Conservation (phyloP, 257 asterid genomes). For the Solanum tarijense region DNA sequence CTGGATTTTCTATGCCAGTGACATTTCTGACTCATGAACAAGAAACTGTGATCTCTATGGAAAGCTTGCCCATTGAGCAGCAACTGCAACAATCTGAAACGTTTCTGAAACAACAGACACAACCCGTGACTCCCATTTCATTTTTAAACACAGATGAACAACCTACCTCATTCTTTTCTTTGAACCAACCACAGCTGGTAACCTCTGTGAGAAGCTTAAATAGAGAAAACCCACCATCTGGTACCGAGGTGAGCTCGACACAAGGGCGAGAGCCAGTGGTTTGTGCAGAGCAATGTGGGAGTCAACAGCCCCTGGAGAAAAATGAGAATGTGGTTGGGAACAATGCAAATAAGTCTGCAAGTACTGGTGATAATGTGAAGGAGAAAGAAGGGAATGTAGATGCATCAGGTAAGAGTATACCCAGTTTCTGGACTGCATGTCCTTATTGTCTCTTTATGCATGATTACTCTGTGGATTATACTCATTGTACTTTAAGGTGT, state of each 20-base stretch:
- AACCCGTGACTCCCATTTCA: background rate
- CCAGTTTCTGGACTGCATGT: conserved; percentile 59
- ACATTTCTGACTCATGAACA: conserved; percentile 9
- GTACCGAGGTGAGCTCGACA: background rate
- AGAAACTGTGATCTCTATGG: conserved; percentile 17
- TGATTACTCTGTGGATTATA: conserved; percentile 54
- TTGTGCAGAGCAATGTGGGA: conserved; percentile 7
- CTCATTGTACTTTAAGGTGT: conserved; percentile 57
- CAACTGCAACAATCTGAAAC: background rate
- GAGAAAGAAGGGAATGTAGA: conserved; percentile 21
- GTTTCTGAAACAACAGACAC: background rate
- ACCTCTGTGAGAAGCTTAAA: conserved; percentile 19
- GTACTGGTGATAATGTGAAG: conserved; percentile 1
- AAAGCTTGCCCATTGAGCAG: background rate
- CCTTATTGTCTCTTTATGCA: conserved; percentile 77
- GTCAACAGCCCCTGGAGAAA: background rate
- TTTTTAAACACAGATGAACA: background rate
- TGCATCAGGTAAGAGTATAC: conserved; percentile 6
- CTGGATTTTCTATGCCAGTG: conserved; percentile 4
- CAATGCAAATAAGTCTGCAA: conserved; percentile 17
- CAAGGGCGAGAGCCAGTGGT: conserved; percentile 2
- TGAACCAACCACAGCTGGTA: conserved; percentile 5
- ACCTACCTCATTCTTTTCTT: conserved; percentile 17
- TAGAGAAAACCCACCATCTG: background rate
- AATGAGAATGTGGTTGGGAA: conserved; percentile 7